Conservation (phyloP, 2,329 filamentous ascomycete species). For the Colletotrichum australisinense region DNA sequence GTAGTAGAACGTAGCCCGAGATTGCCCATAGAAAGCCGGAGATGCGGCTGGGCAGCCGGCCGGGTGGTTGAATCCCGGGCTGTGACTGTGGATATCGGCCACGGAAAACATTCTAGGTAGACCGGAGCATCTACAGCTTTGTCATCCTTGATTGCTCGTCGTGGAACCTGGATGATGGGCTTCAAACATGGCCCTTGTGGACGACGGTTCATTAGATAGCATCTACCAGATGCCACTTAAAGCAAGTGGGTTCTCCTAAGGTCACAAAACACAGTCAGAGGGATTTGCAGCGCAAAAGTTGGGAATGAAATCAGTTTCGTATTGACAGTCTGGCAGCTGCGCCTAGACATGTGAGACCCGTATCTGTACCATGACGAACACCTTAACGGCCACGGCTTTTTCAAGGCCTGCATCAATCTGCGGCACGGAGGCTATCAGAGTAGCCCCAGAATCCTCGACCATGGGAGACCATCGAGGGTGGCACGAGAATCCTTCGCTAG, state of each 20-base stretch:
- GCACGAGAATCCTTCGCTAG: conserved; percentile 68
- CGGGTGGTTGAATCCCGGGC: too few relatives aligned
- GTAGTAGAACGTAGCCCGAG: not conserved
- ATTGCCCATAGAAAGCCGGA: not conserved
- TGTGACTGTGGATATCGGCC: too few relatives aligned
- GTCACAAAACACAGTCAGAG: not conserved
- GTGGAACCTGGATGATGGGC: too few relatives aligned
- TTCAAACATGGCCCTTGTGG: too few relatives aligned
- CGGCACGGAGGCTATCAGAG: conserved; percentile 68
- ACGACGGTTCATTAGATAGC: too few relatives aligned
- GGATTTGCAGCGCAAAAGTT: not conserved
- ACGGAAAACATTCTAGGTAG: too few relatives aligned
- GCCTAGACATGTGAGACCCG: conserved; percentile 65
- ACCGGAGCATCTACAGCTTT: too few relatives aligned
- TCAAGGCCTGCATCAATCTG: conserved; percentile 68
- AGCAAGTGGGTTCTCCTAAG: not conserved
- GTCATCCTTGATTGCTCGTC: too few relatives aligned
- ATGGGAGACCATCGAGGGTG: conserved; percentile 50
- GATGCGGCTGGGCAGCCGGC: not conserved
- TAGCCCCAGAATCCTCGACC: conserved; percentile 67
- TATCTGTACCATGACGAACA: conserved; percentile 73
- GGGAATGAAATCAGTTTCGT: not conserved
- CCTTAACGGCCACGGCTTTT: conserved; percentile 71
- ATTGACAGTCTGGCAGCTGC: conserved; percentile 8
- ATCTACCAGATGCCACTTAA: fast-evolving